phyloP scores from a whole-genome alignment of 371 early-diverging fungal genomes.

The Lichtheimia hyalospora region DNA sequence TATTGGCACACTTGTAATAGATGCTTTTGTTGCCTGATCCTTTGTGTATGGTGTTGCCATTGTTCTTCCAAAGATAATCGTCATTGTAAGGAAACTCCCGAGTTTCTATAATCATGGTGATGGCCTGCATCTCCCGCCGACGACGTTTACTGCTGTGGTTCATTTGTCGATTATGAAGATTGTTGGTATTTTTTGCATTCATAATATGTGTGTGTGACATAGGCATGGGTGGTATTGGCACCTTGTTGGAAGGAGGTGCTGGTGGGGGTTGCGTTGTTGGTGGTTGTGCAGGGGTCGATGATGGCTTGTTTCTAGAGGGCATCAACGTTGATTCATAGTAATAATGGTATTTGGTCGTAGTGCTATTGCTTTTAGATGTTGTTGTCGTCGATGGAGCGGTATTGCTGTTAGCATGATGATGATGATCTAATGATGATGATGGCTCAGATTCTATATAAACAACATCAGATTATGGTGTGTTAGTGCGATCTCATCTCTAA shows the following conservation, averaged over 20 bases:
- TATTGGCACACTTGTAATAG: slow-evolving; percentile 52
- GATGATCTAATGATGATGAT: too few relatives aligned
- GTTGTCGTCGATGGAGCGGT: too few relatives aligned
- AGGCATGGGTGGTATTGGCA: slow-evolving; percentile 1
- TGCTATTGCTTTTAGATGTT: not conserved
- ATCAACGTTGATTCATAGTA: slow-evolving; percentile 1
- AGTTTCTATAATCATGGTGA: slow-evolving; percentile 55
- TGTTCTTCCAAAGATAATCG: slow-evolving; percentile 55
- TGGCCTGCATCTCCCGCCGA: slow-evolving; percentile 57
- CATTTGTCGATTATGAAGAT: not conserved
- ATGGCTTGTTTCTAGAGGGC: slow-evolving; percentile 8
- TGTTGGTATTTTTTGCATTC: too few relatives aligned
- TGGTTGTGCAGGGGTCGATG: too few relatives aligned
- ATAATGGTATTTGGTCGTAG: not conserved
- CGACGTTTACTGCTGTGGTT: slow-evolving; percentile 27
- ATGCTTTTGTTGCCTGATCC: slow-evolving; percentile 56
- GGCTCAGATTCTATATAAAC: too few relatives aligned
- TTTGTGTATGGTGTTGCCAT: slow-evolving; percentile 53
- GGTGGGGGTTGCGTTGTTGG: too few relatives aligned
- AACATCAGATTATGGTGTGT: too few relatives aligned
- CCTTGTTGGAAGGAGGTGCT: not conserved
- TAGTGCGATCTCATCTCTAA: too few relatives aligned
- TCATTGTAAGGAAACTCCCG: slow-evolving; percentile 44
- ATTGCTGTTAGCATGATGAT: too few relatives aligned
- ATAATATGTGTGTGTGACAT: too few relatives aligned